A percentile compares a stretch with the other conserved stretches of the same genome.
These are phyloP conservation scores for Pleurotus sapidus DNA, from an alignment of 768 basidiomycete species.

Conservation along the genomic window DNA sequence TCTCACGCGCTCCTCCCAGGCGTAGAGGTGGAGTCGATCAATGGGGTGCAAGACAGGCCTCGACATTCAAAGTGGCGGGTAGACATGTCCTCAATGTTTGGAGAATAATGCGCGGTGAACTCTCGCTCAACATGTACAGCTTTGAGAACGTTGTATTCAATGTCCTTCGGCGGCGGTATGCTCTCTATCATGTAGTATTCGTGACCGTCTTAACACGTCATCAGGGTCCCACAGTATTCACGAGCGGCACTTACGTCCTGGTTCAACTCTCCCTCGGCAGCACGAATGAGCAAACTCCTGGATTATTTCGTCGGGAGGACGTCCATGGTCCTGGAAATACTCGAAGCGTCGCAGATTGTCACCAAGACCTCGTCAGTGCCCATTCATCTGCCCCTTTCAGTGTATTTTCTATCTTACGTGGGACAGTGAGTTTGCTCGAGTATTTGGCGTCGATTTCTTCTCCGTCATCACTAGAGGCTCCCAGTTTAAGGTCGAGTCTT, in stretches of 20 bases:
- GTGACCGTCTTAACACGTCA: slow-evolving; percentile 4
- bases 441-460: slow-evolving; percentile 96
- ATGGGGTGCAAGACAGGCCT: slow-evolving; percentile 73
- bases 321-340: slow-evolving; percentile 68
- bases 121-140: slow-evolving; percentile 72
- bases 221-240: slow-evolving; percentile 77
- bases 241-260: slow-evolving; percentile 59
- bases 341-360: slow-evolving; percentile 78
- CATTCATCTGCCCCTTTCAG: background rate
- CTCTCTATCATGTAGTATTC: background rate
- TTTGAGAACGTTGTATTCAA: slow-evolving; percentile 91
- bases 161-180: slow-evolving; percentile 68
- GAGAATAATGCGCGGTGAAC: slow-evolving; percentile 88
- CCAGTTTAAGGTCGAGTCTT: slow-evolving; percentile 98
- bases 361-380: slow-evolving; percentile 83
- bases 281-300: slow-evolving; percentile 52
- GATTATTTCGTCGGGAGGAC: slow-evolving; percentile 66
- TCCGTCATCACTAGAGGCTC: slow-evolving; percentile 94
- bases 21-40: slow-evolving; percentile 42
- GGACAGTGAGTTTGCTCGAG: slow-evolving; percentile 89
- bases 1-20: slow-evolving; percentile 70
- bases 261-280: slow-evolving; percentile 60
- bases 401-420: background rate
- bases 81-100: slow-evolving; percentile 92
- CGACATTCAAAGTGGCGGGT: slow-evolving; percentile 82